These are phyloP conservation scores for Torulaspora indica DNA, from an alignment of 805 yeast species.

Conservation along the genomic window DNA sequence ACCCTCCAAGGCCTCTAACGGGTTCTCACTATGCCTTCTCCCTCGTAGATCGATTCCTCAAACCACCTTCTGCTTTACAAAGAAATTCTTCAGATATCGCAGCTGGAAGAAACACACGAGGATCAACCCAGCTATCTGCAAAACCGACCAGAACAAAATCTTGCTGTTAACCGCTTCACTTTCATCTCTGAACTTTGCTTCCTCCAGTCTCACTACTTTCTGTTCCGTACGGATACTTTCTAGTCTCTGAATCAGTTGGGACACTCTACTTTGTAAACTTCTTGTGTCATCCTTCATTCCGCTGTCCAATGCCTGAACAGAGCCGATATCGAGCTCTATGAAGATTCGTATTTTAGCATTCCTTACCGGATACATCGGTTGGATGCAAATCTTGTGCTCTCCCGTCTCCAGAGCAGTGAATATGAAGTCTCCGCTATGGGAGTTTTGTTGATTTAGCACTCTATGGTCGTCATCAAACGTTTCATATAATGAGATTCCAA, in stretches of 20 bases:
- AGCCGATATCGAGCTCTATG: slow-evolving; percentile 68
- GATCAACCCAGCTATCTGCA: slow-evolving; percentile 64
- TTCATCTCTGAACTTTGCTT: slow-evolving; percentile 69
- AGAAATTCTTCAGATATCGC: slow-evolving; percentile 71
- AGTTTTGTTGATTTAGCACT: slow-evolving; percentile 63
- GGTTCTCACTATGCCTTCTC: neutral
- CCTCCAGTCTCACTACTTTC: slow-evolving; percentile 57
- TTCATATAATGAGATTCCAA: slow-evolving; percentile 52
- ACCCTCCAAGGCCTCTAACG: neutral
- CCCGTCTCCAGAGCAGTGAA: slow-evolving; percentile 82
- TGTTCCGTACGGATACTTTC: slow-evolving; percentile 62
- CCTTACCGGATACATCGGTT: slow-evolving; percentile 42
- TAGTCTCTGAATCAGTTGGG: slow-evolving; percentile 53
- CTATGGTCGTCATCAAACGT: slow-evolving; percentile 79
- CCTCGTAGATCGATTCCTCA: slow-evolving; percentile 29
- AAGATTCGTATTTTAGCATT: slow-evolving; percentile 59
- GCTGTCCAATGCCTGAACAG: slow-evolving; percentile 58
- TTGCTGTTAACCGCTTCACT: slow-evolving; percentile 71
- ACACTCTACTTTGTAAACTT: slow-evolving; percentile 51
- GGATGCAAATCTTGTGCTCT: slow-evolving; percentile 78
- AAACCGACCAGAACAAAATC: slow-evolving; percentile 67
- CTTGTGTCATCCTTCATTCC: slow-evolving; percentile 52
- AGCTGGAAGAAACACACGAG: slow-evolving; percentile 73
- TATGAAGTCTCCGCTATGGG: slow-evolving; percentile 61
- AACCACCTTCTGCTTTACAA: slow-evolving; percentile 81